Evolutionary conservation across 495 filamentous ascomycete species (phyloP).

Genomic region (Gamarada debralockiae): DNA sequence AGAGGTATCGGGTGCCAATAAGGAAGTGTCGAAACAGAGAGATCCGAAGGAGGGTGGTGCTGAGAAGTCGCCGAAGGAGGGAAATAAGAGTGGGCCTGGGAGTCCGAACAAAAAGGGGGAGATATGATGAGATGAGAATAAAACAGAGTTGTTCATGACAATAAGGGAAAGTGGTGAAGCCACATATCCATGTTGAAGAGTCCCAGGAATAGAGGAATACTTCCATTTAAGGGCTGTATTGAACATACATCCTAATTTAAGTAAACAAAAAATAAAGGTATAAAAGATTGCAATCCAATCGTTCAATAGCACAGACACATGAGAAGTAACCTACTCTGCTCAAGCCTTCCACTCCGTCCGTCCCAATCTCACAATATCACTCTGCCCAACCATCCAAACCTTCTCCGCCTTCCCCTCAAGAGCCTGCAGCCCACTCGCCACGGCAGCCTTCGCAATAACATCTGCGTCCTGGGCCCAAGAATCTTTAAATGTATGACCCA

Average conservation of each 20-base stretch:
- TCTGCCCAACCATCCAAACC: constrained; percentile 28
- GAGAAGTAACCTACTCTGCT: too few relatives aligned
- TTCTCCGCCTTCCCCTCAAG: constrained; percentile 16
- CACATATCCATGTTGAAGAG: too few relatives aligned
- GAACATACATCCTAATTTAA: too few relatives aligned
- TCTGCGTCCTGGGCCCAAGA: constrained; percentile 66
- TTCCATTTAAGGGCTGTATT: too few relatives aligned
- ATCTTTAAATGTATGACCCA: constrained; percentile 54
- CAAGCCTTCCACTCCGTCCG: constrained; percentile 38
- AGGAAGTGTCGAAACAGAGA: constrained; percentile 49
- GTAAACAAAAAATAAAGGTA: too few relatives aligned
- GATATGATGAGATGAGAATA: too few relatives aligned
- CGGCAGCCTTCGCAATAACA: constrained; percentile 62
- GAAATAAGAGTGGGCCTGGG: constrained; percentile 28
- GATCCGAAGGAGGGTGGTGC: constrained; percentile 43
- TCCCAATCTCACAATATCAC: constrained; percentile 33
- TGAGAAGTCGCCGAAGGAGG: constrained; percentile 30
- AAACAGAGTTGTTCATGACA: neutral
- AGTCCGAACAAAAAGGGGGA: constrained; percentile 40
- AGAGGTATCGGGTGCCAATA: constrained; percentile 58
- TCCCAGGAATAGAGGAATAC: too few relatives aligned
- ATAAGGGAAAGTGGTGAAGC: too few relatives aligned
- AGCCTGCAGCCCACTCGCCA: constrained; percentile 39
- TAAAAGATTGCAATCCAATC: too few relatives aligned
- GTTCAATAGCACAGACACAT: too few relatives aligned